Conservation (phyloP, 108 stramenopile genomes). For the Nitzschia sp. region DNA sequence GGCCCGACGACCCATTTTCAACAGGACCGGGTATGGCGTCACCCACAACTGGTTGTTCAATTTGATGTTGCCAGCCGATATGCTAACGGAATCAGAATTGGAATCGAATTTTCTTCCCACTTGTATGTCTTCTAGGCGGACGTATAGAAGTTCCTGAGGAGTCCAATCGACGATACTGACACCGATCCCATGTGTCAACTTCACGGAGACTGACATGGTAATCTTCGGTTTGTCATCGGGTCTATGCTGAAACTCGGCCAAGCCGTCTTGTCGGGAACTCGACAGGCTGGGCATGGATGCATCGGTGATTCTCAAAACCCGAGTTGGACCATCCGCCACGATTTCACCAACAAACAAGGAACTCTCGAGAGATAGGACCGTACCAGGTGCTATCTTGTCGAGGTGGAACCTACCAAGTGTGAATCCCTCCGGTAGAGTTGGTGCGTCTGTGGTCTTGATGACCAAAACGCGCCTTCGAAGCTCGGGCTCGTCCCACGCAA, state of each 20-base stretch:
- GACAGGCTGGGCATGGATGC: conserved; percentile 38
- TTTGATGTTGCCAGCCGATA: conserved; percentile 46
- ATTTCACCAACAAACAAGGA: conserved; percentile 37
- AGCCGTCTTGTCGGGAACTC: conserved; percentile 14
- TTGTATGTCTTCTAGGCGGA: conserved; percentile 40
- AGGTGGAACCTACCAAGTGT: conserved; percentile 44
- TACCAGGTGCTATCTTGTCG: conserved; percentile 58
- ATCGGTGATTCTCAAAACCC: conserved; percentile 58
- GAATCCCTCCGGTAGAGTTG: conserved; percentile 12
- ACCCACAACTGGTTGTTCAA: conserved; percentile 72
- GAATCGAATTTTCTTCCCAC: conserved; percentile 26
- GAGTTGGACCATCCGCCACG: conserved; percentile 63
- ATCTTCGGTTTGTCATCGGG: conserved; percentile 12
- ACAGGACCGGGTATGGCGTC: conserved; percentile 64
- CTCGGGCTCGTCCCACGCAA: conserved; percentile 77
- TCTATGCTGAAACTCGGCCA: conserved; percentile 23
- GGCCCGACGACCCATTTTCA: conserved; percentile 48
- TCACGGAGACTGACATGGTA: conserved; percentile 22
- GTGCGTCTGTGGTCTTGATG: conserved; percentile 33
- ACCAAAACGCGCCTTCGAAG: conserved; percentile 24
- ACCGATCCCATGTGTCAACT: conserved; percentile 36
- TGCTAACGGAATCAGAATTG: conserved; percentile 26
- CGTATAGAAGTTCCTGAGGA: conserved; percentile 63
- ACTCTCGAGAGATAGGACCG: conserved; percentile 24
- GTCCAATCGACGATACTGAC: conserved; percentile 68